Evolutionary conservation across 371 early-diverging fungal genomes (phyloP).

Genomic region (Mortierella polycephala): DNA sequence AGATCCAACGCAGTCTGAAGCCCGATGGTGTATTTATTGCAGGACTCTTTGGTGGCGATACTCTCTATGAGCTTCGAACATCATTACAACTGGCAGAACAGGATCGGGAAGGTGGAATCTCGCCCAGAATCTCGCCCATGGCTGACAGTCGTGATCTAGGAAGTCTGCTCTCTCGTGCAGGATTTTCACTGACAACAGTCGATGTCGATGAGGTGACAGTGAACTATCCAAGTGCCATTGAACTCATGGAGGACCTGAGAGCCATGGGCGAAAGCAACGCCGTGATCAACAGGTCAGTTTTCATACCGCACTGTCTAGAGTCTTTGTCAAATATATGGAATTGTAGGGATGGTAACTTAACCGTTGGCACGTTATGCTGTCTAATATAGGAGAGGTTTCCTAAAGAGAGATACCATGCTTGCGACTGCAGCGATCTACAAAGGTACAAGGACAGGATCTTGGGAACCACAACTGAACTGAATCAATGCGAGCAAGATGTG

Average conservation of each 20-base stretch:
- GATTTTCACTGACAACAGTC: slow-evolving; percentile 90
- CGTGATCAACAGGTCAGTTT: slow-evolving; percentile 74
- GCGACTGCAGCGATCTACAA: slow-evolving; percentile 91
- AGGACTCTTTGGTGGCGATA: slow-evolving; percentile 94
- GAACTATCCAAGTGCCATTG: slow-evolving; percentile 91
- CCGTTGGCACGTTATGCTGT: background rate
- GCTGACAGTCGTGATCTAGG: slow-evolving; percentile 89
- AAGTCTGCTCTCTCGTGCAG: slow-evolving; percentile 82
- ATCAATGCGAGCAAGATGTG: background rate
- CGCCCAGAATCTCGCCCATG: slow-evolving; percentile 93
- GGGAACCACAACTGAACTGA: background rate
- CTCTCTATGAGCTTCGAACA: slow-evolving; percentile 90
- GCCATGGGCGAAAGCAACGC: slow-evolving; percentile 98
- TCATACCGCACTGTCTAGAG: background rate
- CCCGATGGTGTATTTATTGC: slow-evolving; percentile 95
- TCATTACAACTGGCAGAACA: slow-evolving; percentile 91
- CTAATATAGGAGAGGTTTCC: slow-evolving; percentile 63
- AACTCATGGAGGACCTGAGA: slow-evolving; percentile 88
- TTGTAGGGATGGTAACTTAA: background rate
- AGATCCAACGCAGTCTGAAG: slow-evolving; percentile 80
- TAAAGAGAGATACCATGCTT: slow-evolving; percentile 84
- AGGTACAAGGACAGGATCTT: slow-evolving; percentile 58
- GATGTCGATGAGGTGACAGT: slow-evolving; percentile 95
- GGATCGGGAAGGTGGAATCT: slow-evolving; percentile 92
- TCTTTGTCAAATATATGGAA: background rate